Conservation (phyloP, 2,329 filamentous ascomycete species). For the Chrysosporium queenslandicum region DNA sequence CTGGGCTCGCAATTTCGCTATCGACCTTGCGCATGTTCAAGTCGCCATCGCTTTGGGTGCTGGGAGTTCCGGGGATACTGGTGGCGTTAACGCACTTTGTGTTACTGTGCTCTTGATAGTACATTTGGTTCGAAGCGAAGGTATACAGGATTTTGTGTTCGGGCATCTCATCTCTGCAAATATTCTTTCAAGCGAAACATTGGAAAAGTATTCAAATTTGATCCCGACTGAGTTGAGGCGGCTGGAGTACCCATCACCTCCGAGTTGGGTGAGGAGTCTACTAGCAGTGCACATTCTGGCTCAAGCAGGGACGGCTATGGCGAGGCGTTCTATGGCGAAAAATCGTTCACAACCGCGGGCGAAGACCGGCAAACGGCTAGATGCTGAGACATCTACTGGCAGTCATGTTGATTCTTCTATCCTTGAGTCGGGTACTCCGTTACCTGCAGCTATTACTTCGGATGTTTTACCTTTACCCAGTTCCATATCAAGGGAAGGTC, state of each 20-base stretch:
- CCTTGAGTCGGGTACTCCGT: conserved; percentile 32
- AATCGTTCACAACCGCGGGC: conserved; percentile 35
- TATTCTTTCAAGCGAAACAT: conserved; percentile 34
- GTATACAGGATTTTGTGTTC: conserved; percentile 42
- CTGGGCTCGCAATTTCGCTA: conserved; percentile 73
- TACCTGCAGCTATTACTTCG: conserved; percentile 31
- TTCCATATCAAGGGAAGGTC: conserved; percentile 44
- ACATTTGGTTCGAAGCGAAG: conserved; percentile 39
- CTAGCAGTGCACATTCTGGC: conserved; percentile 42
- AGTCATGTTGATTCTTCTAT: conserved; percentile 36
- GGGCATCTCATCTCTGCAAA: conserved; percentile 38
- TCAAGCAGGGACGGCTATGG: conserved; percentile 40
- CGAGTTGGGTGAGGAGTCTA: conserved; percentile 39
- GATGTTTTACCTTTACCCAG: conserved; percentile 39
- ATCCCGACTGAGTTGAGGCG: conserved; percentile 37
- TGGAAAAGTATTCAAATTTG: conserved; percentile 36
- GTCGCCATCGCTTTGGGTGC: conserved; percentile 85
- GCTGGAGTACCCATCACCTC: conserved; percentile 33
- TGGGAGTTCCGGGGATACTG: conserved; percentile 48
- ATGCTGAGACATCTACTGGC: conserved; percentile 39
- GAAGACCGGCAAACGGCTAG: conserved; percentile 35
- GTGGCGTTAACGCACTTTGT: conserved; percentile 38
- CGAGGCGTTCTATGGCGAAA: conserved; percentile 38
- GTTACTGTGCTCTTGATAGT: conserved; percentile 38
- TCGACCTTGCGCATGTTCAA: conserved; percentile 85